Evolutionary conservation across 768 basidiomycete genomes (phyloP).

Genomic region (Kwoniella botswanensis): DNA sequence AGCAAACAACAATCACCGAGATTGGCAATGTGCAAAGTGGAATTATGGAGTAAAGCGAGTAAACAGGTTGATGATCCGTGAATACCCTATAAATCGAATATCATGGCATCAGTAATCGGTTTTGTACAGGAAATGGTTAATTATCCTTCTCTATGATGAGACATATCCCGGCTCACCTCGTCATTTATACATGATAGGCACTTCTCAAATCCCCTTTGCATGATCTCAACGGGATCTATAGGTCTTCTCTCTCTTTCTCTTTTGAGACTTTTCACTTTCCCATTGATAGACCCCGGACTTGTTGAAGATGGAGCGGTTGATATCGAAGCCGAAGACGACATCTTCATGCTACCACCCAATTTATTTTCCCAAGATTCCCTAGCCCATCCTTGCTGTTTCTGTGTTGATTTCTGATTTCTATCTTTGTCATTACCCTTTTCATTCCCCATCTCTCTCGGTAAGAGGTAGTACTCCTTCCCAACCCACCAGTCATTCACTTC

Average conservation of each 20-base stretch:
- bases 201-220: conserved; percentile 62
- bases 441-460: background rate
- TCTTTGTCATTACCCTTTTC: background rate
- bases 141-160: background rate
- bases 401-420: background rate
- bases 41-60: conserved; percentile 59
- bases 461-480: conserved; percentile 38
- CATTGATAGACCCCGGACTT: background rate
- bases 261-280: background rate
- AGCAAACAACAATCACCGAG: conserved; percentile 70
- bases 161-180: conserved; percentile 51
- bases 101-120: background rate
- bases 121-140: too few relatives aligned
- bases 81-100: conserved; percentile 60
- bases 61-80: conserved; percentile 61
- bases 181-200: conserved; percentile 56
- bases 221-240: conserved; percentile 61
- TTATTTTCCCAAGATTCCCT: conserved; percentile 25
- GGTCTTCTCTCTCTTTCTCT: conserved; percentile 30
- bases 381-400: conserved; percentile 56
- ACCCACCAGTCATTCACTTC: conserved; percentile 51
- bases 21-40: conserved; percentile 54
- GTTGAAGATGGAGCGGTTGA: background rate
- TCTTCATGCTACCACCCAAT: background rate
- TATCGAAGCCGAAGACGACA: background rate